Evolutionary conservation across 345 rosid genomes (phyloP), one percentile per base, ranked within the genome.

Genomic region (Salix arbutifolia): DNA sequence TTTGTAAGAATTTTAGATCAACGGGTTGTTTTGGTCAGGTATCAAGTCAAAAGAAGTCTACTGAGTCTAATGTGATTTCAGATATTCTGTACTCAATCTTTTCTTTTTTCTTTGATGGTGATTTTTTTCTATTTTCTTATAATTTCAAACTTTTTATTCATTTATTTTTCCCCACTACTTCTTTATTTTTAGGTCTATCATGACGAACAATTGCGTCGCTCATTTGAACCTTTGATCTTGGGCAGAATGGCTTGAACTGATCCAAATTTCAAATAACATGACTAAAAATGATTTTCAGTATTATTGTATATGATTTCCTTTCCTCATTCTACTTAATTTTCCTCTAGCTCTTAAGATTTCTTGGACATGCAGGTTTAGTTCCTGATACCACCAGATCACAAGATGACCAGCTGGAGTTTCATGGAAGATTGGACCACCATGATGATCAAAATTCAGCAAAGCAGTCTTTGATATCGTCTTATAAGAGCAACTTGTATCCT

Each of bases 391-490:
- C 77, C 60, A 87, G 79, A 53, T 53, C 60, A 78, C 87, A 85
- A 68, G 92, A 87, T 23, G 94, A 90, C 67, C 90, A 81, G 76
- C 50, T 25, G 50, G 96, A 91, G 35, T 67, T 79, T 16, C 82
- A 85, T 62, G 85, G 82, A 46, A 85, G 83, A 84, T 72, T 86
- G 65, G 95, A 86, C 19, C 80, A 83, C 46, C 87, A 66, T 53
- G 96, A 92, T 16, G 94, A 90, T 73, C 92, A 90, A 65, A 92
- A 86, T 78, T 81, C 91, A 52, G 74, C 83, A n/a, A 94, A 91
- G 77, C 93, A 87, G 67, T 79, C 69, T 70, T 79, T 94, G 44
- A 87, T 89, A 30, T 87, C 88, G 6, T 85, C 90, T 16, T 94
- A 89, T 75, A 88, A 71, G 83, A 92, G 81, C 85, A 83, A 84